Evolutionary conservation across 2,329 filamentous ascomycete genomes (phyloP), one percentile per base, ranked within the genome.

Genomic region (Microdochium trichocladiopsis): DNA sequence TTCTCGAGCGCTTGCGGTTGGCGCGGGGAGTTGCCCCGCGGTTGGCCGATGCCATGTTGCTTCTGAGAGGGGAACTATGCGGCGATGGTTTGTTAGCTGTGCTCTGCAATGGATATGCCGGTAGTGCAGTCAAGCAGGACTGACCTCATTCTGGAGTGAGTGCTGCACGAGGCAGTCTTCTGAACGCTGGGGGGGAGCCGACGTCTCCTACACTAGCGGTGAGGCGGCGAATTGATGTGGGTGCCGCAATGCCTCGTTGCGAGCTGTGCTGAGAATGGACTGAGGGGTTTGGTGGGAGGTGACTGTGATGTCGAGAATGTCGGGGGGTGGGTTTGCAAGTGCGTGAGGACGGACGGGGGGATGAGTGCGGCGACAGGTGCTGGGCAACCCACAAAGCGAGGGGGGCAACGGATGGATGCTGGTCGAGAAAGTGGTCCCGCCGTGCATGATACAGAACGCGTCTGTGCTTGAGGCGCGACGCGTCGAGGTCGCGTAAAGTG

Each of bases 41-140:
- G 71, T 95, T 96, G 62, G 86, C 90, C 58, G 91, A 92, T 55
- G 86, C 84, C 77, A 88, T 87, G 72, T 85, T 90, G 61, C 84
- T 79, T 69, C 87, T 85, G 55, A 95, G 79, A 67, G 92, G 91
- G 68, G 90, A 95, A 76, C 89, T 95, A 65, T 50, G 47, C 6
- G 3, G 10, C 16, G 41, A 22, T 18, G 18, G 18, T 16, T n/a
- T 21, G 41, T 45, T 22, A 45, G 41, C 21, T 45, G 12, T 22
- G 41, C 6, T 8, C 18, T 6, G 41, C 6, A 22, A 45, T n/a
- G n/a, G n/a, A n/a, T n/a, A n/a, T n/a, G n/a, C n/a, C n/a, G 54
- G 33, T 52, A 41, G 68, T 64, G 58, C 64, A 48, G 16, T 3
- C 10, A 28, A 4, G n/a, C n/a, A 14, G 11, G 22, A 45, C 36